phyloP scores from a whole-genome alignment of 139 green algal genomes.

The Coelastrella sp. region DNA sequence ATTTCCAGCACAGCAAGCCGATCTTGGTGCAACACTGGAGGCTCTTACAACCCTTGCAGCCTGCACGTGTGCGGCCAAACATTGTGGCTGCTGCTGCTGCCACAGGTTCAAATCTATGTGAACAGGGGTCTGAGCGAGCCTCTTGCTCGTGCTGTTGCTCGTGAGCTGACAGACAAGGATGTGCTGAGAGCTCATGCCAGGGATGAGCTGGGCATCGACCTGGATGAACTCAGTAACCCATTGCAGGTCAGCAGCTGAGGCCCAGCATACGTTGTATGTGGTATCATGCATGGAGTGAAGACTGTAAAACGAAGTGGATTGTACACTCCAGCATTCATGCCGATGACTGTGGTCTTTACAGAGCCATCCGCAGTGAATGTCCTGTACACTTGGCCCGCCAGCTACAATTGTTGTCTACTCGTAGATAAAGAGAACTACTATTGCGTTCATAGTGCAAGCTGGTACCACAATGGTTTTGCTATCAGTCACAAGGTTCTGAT shows the following conservation, averaged over 20 bases:
- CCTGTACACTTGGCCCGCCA: no score
- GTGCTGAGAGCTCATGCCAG: constrained; percentile 85
- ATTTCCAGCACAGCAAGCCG: no score
- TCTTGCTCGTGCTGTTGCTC: constrained; percentile 54
- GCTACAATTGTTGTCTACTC: no score
- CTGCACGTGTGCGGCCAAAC: not conserved
- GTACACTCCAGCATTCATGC: no score
- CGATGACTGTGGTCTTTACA: no score
- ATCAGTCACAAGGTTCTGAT: no score
- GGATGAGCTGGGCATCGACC: constrained; percentile 92
- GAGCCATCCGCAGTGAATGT: no score
- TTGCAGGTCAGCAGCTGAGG: constrained; percentile 58
- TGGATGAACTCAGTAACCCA: constrained; percentile 88
- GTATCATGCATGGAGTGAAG: no score
- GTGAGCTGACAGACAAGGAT: constrained; percentile 76
- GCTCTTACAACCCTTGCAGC: not conserved
- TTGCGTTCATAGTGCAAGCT: no score
- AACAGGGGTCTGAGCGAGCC: constrained; percentile 39
- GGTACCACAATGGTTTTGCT: no score
- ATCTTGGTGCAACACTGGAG: not conserved
- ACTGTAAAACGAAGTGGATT: not conserved
- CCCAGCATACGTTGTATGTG: no score
- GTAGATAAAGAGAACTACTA: no score
- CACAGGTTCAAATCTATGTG: constrained; percentile 35
- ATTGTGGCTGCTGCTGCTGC: constrained; percentile 4